These are phyloP conservation scores for Salix viminalis DNA, from an alignment of 345 rosid species.

Conservation along the genomic window DNA sequence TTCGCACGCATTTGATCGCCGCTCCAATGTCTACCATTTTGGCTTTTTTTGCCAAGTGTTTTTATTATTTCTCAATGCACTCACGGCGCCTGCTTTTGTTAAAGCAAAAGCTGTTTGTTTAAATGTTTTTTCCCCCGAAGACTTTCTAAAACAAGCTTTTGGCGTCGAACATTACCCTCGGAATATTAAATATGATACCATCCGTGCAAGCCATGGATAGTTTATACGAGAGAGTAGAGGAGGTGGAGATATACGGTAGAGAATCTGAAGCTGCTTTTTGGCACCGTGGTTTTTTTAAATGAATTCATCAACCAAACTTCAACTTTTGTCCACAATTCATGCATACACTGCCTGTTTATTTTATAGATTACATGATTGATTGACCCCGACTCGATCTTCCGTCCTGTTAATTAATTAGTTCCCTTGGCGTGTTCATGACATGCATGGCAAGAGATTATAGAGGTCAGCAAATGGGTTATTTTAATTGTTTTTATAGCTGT, in stretches of 20 bases:
- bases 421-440: neutral
- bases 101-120: neutral
- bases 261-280: neutral
- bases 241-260: neutral
- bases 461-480: too few relatives aligned
- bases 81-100: too few relatives aligned
- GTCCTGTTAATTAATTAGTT: neutral
- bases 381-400: too few relatives aligned
- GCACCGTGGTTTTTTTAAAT: neutral
- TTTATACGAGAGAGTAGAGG: neutral
- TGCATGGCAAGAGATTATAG: neutral
- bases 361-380: neutral
- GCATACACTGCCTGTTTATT: neutral
- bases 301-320: neutral
- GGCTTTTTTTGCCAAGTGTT: neutral
- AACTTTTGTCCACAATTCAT: neutral
- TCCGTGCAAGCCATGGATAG: neutral
- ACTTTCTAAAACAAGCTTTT: neutral
- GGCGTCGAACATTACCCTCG: too few relatives aligned
- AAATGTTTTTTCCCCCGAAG: neutral
- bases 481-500: too few relatives aligned
- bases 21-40: neutral
- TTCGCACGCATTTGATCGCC: constrained; percentile 5
- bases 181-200: too few relatives aligned
- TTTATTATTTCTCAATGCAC: constrained; percentile 5